These are phyloP conservation scores for Diphasiastrum complanatum DNA, from an alignment of 83 land plant genomes.

Conservation along the genomic window DNA sequence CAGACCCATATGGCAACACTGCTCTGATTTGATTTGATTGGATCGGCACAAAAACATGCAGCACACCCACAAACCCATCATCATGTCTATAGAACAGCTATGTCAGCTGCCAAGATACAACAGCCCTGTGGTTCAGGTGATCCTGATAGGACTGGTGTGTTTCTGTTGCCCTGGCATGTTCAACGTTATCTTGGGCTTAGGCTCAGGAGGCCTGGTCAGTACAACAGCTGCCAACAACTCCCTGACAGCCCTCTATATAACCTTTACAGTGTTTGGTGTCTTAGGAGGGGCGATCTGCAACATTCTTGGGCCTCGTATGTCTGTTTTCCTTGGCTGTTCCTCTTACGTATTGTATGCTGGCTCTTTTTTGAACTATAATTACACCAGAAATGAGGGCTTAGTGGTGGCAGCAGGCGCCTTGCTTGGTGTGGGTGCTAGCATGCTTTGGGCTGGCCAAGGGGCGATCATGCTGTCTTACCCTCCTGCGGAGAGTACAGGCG, in stretches of 20 bases:
- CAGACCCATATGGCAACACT: no score
- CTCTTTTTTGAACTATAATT: slow-evolving; percentile 80
- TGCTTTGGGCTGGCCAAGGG: slow-evolving; percentile 90
- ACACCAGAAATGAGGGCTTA: slow-evolving; percentile 46
- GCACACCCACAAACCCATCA: no score
- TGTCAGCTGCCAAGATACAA: no score
- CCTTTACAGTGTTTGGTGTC: slow-evolving; percentile 73
- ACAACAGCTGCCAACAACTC: slow-evolving; percentile 66
- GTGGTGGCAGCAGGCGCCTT: slow-evolving; percentile 68
- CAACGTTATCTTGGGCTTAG: slow-evolving; percentile 86
- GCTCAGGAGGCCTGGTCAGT: slow-evolving; percentile 79
- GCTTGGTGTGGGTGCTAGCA: slow-evolving; percentile 78
- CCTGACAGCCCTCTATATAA: slow-evolving; percentile 74
- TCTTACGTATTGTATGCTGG: slow-evolving; percentile 71
- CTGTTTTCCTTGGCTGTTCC: slow-evolving; percentile 58
- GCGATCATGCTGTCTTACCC: slow-evolving; percentile 96
- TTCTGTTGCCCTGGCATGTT: slow-evolving; percentile 99
- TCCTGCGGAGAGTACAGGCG: slow-evolving; percentile 47
- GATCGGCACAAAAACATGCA: no score
- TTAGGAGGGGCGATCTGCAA: slow-evolving; percentile 72
- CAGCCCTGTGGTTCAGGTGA: slow-evolving; percentile 59
- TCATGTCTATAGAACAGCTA: no score
- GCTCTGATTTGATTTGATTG: no score
- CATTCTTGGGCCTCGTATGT: slow-evolving; percentile 62
- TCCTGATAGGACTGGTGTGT: slow-evolving; percentile 65